Base-by-base conservation (phyloP, 2,329 filamentous ascomycete species). In the Aspergillus latus region DNA sequence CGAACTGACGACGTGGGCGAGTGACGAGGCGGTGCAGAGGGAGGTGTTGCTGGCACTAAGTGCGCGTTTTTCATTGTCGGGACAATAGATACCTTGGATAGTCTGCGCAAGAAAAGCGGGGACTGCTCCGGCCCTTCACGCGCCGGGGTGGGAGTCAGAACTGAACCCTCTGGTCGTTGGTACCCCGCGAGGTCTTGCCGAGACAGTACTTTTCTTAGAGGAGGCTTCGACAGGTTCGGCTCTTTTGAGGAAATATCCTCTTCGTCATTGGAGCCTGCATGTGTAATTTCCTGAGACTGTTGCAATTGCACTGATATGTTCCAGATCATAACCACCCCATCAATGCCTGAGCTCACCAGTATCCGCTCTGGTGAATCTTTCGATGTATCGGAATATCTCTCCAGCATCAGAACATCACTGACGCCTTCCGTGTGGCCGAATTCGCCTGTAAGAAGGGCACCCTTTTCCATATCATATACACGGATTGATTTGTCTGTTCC, bases 391-490 rank as follows among this genome's bases (percentile, higher is more conserved):
- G 60, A 56, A 2, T 68, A 59, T 13, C 60, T 64, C 53, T 88
- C 84, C 9, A 93, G 72, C 15, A 97, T 76, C 3, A 88, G 83
- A 15, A 95, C 85, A 58, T 92, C 92, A 50, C 90, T 96, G 61
- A 99, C 91, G 7, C 92, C 89, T 69, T 97, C 92, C 0, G 92
- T 96, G 65, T 99, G 94, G 1, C 94, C 94, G 84, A 92, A 97
- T 74, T 97, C 94, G 40, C 91, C 86, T 49, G 92, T 89, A 29
- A 97, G 76, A 56, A 99, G 87, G 1, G 79, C 76, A 7, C 93
- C 92, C 42, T 84, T 86, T 59, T 88, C 86, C 30, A 85, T 80
- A 63, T 96, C 90, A 66, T 99, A 99, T 13, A 99, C 78, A 36
- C 94, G 83, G 54, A 99, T 88, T 0, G 94, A 97, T 71, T 97